Evolutionary conservation across 345 rosid genomes (phyloP).

Genomic region (Capsella bursapastoris): DNA sequence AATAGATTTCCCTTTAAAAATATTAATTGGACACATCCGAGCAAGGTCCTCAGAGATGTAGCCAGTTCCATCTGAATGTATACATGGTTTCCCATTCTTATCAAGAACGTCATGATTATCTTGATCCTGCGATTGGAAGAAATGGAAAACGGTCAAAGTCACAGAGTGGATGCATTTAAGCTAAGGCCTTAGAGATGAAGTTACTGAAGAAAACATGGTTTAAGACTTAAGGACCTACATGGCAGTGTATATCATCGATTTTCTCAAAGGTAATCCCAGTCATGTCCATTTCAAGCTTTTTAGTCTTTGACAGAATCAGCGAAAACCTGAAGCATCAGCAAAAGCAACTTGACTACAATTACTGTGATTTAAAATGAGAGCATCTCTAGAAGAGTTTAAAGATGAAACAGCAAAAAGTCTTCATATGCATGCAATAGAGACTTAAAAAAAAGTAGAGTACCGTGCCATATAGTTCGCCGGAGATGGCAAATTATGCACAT

Average conservation of each 20-base stretch:
- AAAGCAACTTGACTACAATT: conserved; percentile 18
- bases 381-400: not conserved
- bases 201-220: not conserved
- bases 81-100: conserved; percentile 48
- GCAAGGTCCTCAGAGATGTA: conserved; percentile 82
- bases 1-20: conserved; percentile 44
- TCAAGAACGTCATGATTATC: conserved; percentile 45
- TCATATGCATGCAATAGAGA: no score
- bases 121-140: conserved; percentile 53
- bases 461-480: conserved; percentile 70
- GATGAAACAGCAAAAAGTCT: not conserved
- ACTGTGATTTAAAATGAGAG: not conserved
- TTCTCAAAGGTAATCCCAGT: conserved; percentile 22
- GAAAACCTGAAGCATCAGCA: conserved; percentile 60
- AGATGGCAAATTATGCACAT: conserved; percentile 56
- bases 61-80: conserved; percentile 92
- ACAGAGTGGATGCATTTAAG: not conserved
- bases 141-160: not conserved
- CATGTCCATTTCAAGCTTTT: conserved; percentile 56
- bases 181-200: no score
- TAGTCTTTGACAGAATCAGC: conserved; percentile 73
- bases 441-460: conserved; percentile 35
- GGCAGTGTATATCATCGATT: conserved; percentile 58
- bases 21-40: conserved; percentile 55
- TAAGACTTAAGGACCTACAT: conserved; percentile 45